phyloP scores from a whole-genome alignment of 352 stramenopile species.

The Pythium folliculosum region DNA sequence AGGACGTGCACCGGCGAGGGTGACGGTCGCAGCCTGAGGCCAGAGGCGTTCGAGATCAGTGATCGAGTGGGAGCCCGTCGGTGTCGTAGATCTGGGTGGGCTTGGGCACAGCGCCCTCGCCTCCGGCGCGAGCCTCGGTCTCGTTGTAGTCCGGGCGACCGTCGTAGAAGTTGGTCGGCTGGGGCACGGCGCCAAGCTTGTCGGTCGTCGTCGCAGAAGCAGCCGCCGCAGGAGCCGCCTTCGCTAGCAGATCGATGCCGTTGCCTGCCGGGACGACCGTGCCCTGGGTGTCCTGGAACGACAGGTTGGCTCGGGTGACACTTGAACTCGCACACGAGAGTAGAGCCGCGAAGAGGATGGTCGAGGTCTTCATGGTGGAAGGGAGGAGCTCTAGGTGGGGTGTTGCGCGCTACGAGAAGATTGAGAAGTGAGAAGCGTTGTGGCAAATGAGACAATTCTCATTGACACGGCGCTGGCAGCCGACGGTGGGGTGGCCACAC shows the following conservation, averaged over 20 bases:
- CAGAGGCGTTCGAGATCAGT: not conserved
- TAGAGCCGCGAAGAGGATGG: not conserved
- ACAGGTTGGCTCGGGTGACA: not conserved
- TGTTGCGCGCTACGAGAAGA: not conserved
- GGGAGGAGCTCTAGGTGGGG: not conserved
- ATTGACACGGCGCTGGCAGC: too few relatives aligned
- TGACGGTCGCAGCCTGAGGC: too few relatives aligned
- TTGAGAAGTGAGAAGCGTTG: not conserved
- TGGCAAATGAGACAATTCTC: not conserved
- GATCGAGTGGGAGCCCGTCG: constrained; percentile 12
- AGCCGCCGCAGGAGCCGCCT: not conserved
- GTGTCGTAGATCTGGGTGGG: not conserved
- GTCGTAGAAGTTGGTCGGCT: not conserved
- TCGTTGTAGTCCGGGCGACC: not conserved
- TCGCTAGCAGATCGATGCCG: not conserved
- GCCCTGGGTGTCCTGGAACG: constrained; percentile 1
- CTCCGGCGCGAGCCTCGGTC: not conserved
- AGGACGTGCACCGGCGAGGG: too few relatives aligned
- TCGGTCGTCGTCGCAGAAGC: not conserved
- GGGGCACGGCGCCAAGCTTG: not conserved
- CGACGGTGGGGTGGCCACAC: too few relatives aligned
- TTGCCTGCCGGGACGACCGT: not conserved
- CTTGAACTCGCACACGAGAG: not conserved
- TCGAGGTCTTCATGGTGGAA: constrained; percentile 7
- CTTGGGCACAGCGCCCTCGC: not conserved